These are phyloP conservation scores for Cavenderia fasciculata DNA, from an alignment of 78 protist species.

Conservation along the genomic window DNA sequence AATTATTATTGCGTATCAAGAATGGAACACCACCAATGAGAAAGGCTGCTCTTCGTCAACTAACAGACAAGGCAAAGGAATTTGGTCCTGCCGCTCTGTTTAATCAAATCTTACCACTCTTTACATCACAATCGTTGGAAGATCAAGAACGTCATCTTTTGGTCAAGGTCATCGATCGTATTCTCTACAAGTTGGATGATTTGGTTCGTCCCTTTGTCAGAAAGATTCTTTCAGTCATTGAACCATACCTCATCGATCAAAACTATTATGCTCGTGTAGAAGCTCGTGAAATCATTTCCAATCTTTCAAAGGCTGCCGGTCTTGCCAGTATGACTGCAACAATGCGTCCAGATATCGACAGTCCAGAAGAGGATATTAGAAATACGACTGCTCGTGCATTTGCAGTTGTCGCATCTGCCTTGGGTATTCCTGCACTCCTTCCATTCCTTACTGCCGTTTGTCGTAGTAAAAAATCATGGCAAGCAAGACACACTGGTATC, in stretches of 20 bases:
- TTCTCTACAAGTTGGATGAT: slow-evolving; percentile 97
- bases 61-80: slow-evolving; percentile 97
- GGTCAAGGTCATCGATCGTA: slow-evolving; percentile 98
- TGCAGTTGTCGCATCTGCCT: slow-evolving; percentile 98
- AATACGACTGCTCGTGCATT: slow-evolving; percentile 99
- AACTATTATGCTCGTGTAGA: slow-evolving; percentile 98
- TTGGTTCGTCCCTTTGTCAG: slow-evolving; percentile 96
- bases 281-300: slow-evolving; percentile 98
- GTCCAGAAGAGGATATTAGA: slow-evolving; percentile 97
- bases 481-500: slow-evolving; percentile 98
- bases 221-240: slow-evolving; percentile 98
- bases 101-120: slow-evolving; percentile 96
- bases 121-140: slow-evolving; percentile 96
- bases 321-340: slow-evolving; percentile 97
- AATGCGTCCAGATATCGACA: slow-evolving; percentile 98
- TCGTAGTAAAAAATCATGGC: slow-evolving; percentile 94
- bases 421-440: slow-evolving; percentile 96
- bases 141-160: slow-evolving; percentile 99
- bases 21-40: slow-evolving; percentile 99
- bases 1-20: slow-evolving; percentile 94
- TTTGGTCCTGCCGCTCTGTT: slow-evolving; percentile 98
- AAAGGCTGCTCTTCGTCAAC: slow-evolving; percentile 94
- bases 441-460: slow-evolving; percentile 99
- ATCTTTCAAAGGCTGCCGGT: slow-evolving; percentile 99
- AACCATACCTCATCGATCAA: slow-evolving; percentile 98